phyloP scores from a whole-genome alignment of 495 filamentous ascomycete genomes.

The Wilcoxina mikolae region DNA sequence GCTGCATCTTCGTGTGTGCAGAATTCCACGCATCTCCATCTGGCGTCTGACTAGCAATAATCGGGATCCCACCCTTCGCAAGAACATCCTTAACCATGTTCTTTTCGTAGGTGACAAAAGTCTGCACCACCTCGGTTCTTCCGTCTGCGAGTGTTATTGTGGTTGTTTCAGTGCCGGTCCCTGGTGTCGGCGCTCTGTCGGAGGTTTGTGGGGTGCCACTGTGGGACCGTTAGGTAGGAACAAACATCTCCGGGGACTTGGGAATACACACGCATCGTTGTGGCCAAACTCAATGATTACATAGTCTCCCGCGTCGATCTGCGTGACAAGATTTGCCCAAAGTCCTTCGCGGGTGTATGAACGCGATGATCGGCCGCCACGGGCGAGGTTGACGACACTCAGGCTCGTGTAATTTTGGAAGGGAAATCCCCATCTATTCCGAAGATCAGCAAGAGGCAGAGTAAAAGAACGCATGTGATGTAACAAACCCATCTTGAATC shows the following conservation, averaged over 20 bases:
- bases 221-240: not conserved
- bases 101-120: slow-evolving; percentile 25
- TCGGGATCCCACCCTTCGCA: slow-evolving; percentile 46
- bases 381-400: slow-evolving; percentile 32
- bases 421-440: slow-evolving; percentile 20
- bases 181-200: slow-evolving; percentile 28
- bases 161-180: slow-evolving; percentile 15
- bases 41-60: slow-evolving; percentile 48
- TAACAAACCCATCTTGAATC: slow-evolving; percentile 17
- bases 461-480: not conserved
- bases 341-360: slow-evolving; percentile 36
- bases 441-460: not conserved
- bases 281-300: slow-evolving; percentile 40
- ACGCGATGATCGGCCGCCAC: slow-evolving; percentile 34
- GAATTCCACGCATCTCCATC: slow-evolving; percentile 47
- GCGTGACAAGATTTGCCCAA: slow-evolving; percentile 30
- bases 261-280: slow-evolving; percentile 32
- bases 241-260: not conserved
- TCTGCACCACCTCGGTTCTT: slow-evolving; percentile 23
- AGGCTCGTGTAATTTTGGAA: slow-evolving; percentile 26
- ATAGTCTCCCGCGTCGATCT: slow-evolving; percentile 33
- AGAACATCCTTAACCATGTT: slow-evolving; percentile 32
- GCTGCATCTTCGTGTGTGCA: slow-evolving; percentile 31
- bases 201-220: slow-evolving; percentile 32
- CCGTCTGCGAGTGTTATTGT: slow-evolving; percentile 15